phyloP scores from a whole-genome alignment of 352 stramenopile species.

The Phytophthora idaei region DNA sequence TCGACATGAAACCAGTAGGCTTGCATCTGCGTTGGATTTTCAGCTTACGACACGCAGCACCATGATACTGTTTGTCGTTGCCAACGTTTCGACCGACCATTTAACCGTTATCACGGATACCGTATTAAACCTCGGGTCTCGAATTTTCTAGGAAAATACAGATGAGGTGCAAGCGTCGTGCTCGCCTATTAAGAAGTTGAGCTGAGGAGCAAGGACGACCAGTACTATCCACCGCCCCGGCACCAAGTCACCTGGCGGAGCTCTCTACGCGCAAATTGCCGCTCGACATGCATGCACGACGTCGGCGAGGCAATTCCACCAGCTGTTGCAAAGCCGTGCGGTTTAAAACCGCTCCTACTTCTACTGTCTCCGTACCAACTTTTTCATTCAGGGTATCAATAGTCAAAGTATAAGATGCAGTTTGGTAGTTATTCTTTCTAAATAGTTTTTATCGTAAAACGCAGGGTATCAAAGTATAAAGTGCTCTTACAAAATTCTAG shows the following conservation, averaged over 20 bases:
- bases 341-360: background rate
- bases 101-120: too few species aligned
- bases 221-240: slow-evolving; percentile 3
- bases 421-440: background rate
- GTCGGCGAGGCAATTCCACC: background rate
- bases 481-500: background rate
- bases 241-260: slow-evolving; percentile 7
- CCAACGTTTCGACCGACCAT: too few species aligned
- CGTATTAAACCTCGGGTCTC: too few species aligned
- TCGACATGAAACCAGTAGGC: background rate
- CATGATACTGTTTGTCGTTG: background rate
- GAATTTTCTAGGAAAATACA: too few species aligned
- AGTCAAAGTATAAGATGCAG: background rate
- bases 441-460: background rate
- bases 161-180: too few species aligned
- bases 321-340: slow-evolving; percentile 15
- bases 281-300: background rate
- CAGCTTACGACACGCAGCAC: background rate
- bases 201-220: background rate
- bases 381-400: slow-evolving; percentile 1
- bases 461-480: slow-evolving; percentile 3
- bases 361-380: background rate
- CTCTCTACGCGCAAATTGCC: slow-evolving; percentile 12
- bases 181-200: too few species aligned
- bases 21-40: background rate